Conservation (phyloP, 2,329 filamentous ascomycete genomes). For the Paecilomyces niveus region DNA sequence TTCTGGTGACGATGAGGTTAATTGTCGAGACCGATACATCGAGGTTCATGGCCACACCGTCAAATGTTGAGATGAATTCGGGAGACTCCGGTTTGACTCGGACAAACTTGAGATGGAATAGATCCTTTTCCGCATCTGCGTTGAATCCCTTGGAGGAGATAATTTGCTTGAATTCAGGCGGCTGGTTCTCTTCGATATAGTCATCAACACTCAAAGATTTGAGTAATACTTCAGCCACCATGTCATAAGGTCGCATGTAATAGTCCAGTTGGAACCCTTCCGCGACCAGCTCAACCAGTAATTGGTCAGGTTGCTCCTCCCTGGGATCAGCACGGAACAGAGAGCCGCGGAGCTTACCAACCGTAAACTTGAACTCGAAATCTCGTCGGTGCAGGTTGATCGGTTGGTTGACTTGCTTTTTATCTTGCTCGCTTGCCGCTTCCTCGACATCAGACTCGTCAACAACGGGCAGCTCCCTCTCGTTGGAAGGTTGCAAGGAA, state of each 20-base stretch:
- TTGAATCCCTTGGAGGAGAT: constrained; percentile 78
- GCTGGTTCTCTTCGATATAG: constrained; percentile 78
- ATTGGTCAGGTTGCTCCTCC: constrained; percentile 64
- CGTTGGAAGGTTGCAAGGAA: constrained; percentile 65
- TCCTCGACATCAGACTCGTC: constrained; percentile 56
- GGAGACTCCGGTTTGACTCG: constrained; percentile 87
- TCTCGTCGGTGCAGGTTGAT: constrained; percentile 77
- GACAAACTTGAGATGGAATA: constrained; percentile 83
- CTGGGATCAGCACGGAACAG: constrained; percentile 81
- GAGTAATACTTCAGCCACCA: constrained; percentile 85
- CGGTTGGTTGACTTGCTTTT: constrained; percentile 38
- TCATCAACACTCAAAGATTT: constrained; percentile 86
- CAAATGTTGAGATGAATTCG: constrained; percentile 85
- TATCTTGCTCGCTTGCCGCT: constrained; percentile 55
- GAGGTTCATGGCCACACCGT: constrained; percentile 88
- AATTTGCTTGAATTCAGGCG: constrained; percentile 92
- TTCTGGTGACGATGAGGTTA: constrained; percentile 88
- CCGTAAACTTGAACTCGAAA: constrained; percentile 95
- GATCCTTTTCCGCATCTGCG: constrained; percentile 64
- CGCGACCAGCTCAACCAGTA: constrained; percentile 86
- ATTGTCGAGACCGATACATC: constrained; percentile 90
- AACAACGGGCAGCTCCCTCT: constrained; percentile 69
- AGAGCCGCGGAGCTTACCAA: constrained; percentile 88
- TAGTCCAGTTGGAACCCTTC: constrained; percentile 83
- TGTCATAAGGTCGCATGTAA: constrained; percentile 81